phyloP scores from a whole-genome alignment of 2,329 filamentous ascomycete genomes.

The Fusarium sp. region DNA sequence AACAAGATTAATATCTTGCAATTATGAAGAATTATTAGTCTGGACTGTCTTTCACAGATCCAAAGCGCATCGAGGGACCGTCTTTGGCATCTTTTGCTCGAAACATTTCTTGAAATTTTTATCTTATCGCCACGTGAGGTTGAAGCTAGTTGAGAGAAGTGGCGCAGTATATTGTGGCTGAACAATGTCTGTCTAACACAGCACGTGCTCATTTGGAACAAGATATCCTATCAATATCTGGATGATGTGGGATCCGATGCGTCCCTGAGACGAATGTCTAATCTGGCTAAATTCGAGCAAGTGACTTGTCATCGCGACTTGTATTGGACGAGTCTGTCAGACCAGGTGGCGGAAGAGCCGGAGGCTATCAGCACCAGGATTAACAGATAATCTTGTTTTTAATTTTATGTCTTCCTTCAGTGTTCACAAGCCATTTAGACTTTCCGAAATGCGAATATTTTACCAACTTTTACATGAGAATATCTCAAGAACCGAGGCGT shows the following conservation, averaged over 20 bases:
- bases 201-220: conserved; percentile 22
- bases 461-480: conserved; percentile 5
- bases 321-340: conserved; percentile 25
- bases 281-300: conserved; percentile 8
- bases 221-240: background rate
- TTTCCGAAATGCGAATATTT: background rate
- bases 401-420: conserved; percentile 26
- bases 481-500: conserved; percentile 28
- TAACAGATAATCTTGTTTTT: conserved; percentile 34
- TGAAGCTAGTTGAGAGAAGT: background rate
- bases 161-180: conserved; percentile 26
- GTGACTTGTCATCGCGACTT: conserved; percentile 19
- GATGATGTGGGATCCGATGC: conserved; percentile 27
- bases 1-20: background rate
- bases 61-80: conserved; percentile 39
- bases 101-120: conserved; percentile 50
- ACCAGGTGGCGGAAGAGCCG: conserved; percentile 36
- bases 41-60: conserved; percentile 17
- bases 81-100: conserved; percentile 33
- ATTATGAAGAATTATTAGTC: conserved; percentile 4
- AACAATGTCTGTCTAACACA: background rate
- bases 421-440: background rate
- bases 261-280: conserved; percentile 16
- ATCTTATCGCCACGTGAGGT: conserved; percentile 54
- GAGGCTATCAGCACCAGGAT: conserved; percentile 15